Base-by-base conservation (phyloP, 2,329 filamentous ascomycete species). In the Fusarium incarnatum region DNA sequence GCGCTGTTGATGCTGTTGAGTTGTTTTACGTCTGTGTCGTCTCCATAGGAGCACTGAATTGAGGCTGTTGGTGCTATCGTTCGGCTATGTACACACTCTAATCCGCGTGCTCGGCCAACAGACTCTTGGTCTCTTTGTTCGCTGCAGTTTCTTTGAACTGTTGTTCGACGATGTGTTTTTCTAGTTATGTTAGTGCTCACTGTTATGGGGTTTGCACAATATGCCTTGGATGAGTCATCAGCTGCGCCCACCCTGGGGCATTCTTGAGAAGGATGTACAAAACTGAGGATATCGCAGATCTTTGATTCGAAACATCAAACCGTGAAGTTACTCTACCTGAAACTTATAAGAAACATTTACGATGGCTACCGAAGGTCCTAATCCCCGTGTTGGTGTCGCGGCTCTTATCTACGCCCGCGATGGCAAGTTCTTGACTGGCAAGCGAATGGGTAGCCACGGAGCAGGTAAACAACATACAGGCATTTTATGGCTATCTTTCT, bases 371-470 rank as follows among this genome's bases (percentile, higher is more conserved):
- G 41, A 66, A 52, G 40, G 20, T 3, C 63, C 67, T 10, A 49
- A 72, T 23, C 82, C 82, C 2, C 81, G 84, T 12, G 82, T 87
- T 16, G 86, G 86, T 45, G 80, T 88, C 8, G 81, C 84, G 0
- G 83, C 81, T 32, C 73, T 88, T 27, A 77, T 88, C 54, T 76
- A 75, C 60, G 80, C 84, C 61, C 68, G 68, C 5, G 73, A 82
- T 9, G 84, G 83, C n/a, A 77, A 80, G 48, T 66, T 88, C 34
- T 69, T 88, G 8, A 70, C 85, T 5, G 85, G 86, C 6, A 81
- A 81, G 59, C 82, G 87, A 15, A 80, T 80, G 56, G 82, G 83
- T 3, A 83, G 81, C 55, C 85, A 86, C 44, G 86, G 86, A 10
- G 77, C 79, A 32, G 85, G 86, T 86, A 72, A 60, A 78, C 3